These are phyloP conservation scores for Plenodomus tracheiphilus DNA, from an alignment of 2,329 filamentous ascomycete genomes.

Conservation along the genomic window DNA sequence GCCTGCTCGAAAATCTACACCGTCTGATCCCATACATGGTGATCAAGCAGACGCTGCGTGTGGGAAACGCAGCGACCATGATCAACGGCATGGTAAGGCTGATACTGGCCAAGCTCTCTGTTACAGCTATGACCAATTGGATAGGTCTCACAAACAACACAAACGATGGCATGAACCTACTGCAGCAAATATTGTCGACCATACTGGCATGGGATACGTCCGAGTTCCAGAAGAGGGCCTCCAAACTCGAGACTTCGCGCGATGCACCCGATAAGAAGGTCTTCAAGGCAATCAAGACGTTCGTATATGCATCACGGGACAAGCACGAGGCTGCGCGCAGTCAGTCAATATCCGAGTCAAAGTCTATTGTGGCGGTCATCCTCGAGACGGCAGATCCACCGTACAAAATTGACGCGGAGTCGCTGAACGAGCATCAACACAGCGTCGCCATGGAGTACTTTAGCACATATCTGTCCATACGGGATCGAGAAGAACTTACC, in stretches of 20 bases:
- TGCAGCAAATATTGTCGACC: conserved; percentile 75
- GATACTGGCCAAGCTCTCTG: conserved; percentile 75
- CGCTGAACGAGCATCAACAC: conserved; percentile 65
- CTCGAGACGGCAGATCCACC: conserved; percentile 56
- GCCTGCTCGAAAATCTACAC: conserved; percentile 71
- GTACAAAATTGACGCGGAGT: conserved; percentile 43
- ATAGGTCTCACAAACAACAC: conserved; percentile 71
- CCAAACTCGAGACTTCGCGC: conserved; percentile 66
- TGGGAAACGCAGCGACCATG: conserved; percentile 82
- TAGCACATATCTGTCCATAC: conserved; percentile 68
- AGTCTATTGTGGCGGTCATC: conserved; percentile 71
- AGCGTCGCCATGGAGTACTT: conserved; percentile 69
- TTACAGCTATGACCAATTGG: conserved; percentile 77
- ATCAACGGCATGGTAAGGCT: conserved; percentile 73
- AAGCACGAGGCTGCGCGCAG: conserved; percentile 63
- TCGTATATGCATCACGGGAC: conserved; percentile 56
- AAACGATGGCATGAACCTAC: conserved; percentile 78
- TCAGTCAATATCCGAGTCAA: conserved; percentile 56
- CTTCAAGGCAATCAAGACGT: conserved; percentile 62
- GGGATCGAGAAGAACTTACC: conserved; percentile 73
- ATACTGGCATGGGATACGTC: conserved; percentile 73
- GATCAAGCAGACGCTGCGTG: conserved; percentile 71
- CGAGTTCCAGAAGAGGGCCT: conserved; percentile 68
- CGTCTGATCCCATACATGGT: conserved; percentile 72
- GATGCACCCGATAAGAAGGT: conserved; percentile 63